These are phyloP conservation scores for Cucurbitaria berberidis DNA, from an alignment of 2,329 filamentous ascomycete species.

Conservation along the genomic window DNA sequence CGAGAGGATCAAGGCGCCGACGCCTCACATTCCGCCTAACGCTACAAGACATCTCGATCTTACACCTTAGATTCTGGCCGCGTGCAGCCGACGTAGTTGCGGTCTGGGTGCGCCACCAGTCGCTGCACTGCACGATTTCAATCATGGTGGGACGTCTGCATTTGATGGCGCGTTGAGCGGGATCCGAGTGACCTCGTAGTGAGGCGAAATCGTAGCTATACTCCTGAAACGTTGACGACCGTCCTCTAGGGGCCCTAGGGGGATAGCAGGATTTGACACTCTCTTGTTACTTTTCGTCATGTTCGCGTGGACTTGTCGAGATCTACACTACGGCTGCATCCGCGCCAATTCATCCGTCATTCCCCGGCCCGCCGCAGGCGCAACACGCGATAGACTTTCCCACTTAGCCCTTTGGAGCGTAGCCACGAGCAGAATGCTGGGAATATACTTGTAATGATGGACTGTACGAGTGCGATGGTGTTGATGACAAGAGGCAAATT, in stretches of 20 bases:
- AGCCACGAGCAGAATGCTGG: slow-evolving; percentile 11
- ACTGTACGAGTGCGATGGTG: slow-evolving; percentile 2
- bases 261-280: slow-evolving; percentile 9
- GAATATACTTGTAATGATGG: slow-evolving; percentile 15
- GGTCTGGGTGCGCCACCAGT: slow-evolving; percentile 35
- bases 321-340: slow-evolving; percentile 26
- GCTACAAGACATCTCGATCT: slow-evolving; percentile 21
- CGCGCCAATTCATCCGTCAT: slow-evolving; percentile 19
- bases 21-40: slow-evolving; percentile 37
- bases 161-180: slow-evolving; percentile 5
- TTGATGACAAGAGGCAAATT: slow-evolving; percentile 15
- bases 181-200: slow-evolving; percentile 3
- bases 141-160: slow-evolving; percentile 31
- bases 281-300: slow-evolving; percentile 19
- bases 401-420: slow-evolving; percentile 18
- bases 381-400: slow-evolving; percentile 23
- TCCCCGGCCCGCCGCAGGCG: slow-evolving; percentile 43
- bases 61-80: slow-evolving; percentile 26
- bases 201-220: slow-evolving; percentile 20
- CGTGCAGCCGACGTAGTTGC: slow-evolving; percentile 31
- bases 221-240: slow-evolving; percentile 9
- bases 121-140: slow-evolving; percentile 32
- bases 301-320: slow-evolving; percentile 20
- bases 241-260: slow-evolving; percentile 1
- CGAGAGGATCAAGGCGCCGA: slow-evolving; percentile 29